Conservation (phyloP, 768 basidiomycete species). For the Mycena galericulata region DNA sequence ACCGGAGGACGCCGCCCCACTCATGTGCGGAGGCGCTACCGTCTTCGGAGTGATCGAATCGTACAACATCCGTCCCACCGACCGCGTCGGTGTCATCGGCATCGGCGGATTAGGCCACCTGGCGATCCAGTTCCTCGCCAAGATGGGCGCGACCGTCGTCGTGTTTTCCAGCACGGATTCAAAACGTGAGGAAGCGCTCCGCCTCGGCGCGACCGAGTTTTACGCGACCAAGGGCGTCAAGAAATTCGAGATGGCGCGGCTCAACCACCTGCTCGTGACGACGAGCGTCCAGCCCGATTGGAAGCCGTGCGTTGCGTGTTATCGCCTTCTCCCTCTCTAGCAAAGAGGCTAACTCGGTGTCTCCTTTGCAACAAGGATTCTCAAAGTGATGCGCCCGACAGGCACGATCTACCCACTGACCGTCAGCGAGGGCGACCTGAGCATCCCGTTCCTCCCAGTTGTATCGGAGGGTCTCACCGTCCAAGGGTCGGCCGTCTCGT, state of each 20-base stretch:
- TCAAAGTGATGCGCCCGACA: conserved; percentile 21
- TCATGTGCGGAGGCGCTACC: conserved; percentile 29
- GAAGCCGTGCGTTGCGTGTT: conserved; percentile 15
- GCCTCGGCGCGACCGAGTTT: conserved; percentile 51
- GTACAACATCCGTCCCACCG: conserved; percentile 40
- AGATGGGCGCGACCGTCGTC: conserved; percentile 54
- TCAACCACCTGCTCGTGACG: conserved; percentile 48
- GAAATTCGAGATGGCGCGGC: not conserved
- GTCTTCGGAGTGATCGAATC: conserved; percentile 28
- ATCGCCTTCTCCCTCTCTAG: not conserved
- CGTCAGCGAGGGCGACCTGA: not conserved
- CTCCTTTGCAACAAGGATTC: conserved; percentile 18
- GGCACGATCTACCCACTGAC: conserved; percentile 28
- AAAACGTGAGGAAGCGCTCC: conserved; percentile 48
- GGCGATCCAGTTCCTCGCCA: conserved; percentile 52
- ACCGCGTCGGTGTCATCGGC: conserved; percentile 49
- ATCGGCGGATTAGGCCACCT: conserved; percentile 54
- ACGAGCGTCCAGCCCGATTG: conserved; percentile 32
- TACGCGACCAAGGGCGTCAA: conserved; percentile 43
- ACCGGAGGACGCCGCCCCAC: conserved; percentile 46
- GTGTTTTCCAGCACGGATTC: conserved; percentile 48
- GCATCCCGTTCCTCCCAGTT: conserved; percentile 19
- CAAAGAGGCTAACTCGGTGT: no score
- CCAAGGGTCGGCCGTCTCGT: conserved; percentile 32
- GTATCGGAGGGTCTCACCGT: conserved; percentile 17